A percentile compares a stretch with the other conserved stretches of the same genome.
These are phyloP conservation scores for Fraxinus pennsylvanica DNA, from an alignment of 257 asterid species.

Conservation along the genomic window DNA sequence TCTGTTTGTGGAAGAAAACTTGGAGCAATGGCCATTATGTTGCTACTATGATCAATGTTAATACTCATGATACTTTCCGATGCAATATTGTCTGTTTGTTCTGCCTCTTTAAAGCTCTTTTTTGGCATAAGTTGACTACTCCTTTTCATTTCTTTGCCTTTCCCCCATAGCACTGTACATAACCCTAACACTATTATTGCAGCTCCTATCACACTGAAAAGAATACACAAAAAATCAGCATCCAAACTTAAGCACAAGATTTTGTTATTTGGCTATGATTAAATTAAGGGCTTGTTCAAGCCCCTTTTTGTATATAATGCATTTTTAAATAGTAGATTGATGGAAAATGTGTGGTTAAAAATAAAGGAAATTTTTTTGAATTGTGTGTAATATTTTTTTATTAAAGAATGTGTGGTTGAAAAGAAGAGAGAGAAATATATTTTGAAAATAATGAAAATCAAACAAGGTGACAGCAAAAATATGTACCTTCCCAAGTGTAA, in stretches of 20 bases:
- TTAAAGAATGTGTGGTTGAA: not conserved
- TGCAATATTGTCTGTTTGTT: slow-evolving; percentile 4
- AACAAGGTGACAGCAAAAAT: not conserved
- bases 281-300: not conserved
- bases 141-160: slow-evolving; percentile 53
- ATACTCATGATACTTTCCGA: slow-evolving; percentile 21
- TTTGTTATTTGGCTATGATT: not conserved
- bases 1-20: slow-evolving; percentile 21
- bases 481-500: slow-evolving; percentile 64
- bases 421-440: too few species aligned
- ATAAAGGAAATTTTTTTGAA: too few species aligned
- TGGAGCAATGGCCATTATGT: slow-evolving; percentile 34
- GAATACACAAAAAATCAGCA: not conserved
- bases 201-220: slow-evolving; percentile 61
- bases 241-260: too few species aligned
- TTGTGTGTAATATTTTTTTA: too few species aligned
- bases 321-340: too few species aligned
- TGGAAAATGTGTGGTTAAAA: too few species aligned
- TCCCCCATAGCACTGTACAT: slow-evolving; percentile 69
- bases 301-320: slow-evolving; percentile 15
- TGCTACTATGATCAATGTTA: not conserved
- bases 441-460: too few species aligned
- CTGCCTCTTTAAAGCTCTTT: slow-evolving; percentile 8
- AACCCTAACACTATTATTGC: slow-evolving; percentile 49
- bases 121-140: slow-evolving; percentile 35